Evolutionary conservation across 768 basidiomycete genomes (phyloP), one percentile per base, ranked within the genome.

Genomic region (Rubroboletus satanas): DNA sequence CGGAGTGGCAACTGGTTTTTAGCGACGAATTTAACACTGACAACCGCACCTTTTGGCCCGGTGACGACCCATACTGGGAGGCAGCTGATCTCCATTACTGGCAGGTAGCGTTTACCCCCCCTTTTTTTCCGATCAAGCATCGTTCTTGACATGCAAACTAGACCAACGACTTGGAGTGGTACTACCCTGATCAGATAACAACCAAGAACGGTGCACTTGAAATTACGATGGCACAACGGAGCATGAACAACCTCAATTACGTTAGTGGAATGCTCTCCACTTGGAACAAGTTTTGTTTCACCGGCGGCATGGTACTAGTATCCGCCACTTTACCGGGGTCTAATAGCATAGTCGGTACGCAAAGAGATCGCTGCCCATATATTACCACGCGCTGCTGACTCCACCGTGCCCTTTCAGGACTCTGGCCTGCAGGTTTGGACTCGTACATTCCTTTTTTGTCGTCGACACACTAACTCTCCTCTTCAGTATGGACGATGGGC

Each of bases 271-370:
- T 91, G 77, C 73, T 90, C 65, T 73, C 82, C 23, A 79, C 80
- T 17, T 75, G 85, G 90, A 97, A 97, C 73, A 94, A 96, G 71
- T 90, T 98, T 59, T 98, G 92, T 74, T 94, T 96, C 73, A 91
- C 91, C 31, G 92, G 90, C 36, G 94, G 94, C 38, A 76, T 90
- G 54, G 75, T 94, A 49, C 84, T 90, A 60, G 73, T 79, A 3
- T 80, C 82, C 35, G 83, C 88, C n/a, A 76, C 74, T 28, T 72
- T 93, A 45, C 90, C 90, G 8, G 90, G 90, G 0, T 81, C 77
- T 61, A 83, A 84, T 58, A 15, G 64, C 21, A 73, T 92, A 33
- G 72, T 62, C 23, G 81, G 79, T 54, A 35, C 28, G 73, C 42
- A 51, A 23, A 29, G 18, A 31, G 21, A 33, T 32, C 52, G 7